Conservation (phyloP, 495 filamentous ascomycete genomes). For the Penicilliopsis zonata region DNA sequence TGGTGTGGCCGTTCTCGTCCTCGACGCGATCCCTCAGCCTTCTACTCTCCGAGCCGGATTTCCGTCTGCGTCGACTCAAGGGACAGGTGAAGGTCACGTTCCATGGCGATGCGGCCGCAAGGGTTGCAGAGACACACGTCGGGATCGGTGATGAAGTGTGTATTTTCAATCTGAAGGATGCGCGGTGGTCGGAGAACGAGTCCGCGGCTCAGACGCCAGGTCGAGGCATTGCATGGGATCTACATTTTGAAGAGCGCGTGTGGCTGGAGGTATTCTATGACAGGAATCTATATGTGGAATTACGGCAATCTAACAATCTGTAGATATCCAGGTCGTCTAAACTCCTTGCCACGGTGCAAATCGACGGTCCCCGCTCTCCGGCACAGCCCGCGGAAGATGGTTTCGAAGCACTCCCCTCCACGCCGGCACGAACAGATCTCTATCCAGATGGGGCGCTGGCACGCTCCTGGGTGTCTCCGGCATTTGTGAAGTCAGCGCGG, state of each 20-base stretch:
- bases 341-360: constrained; percentile 23
- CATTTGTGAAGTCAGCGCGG: constrained; percentile 56
- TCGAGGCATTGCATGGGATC: constrained; percentile 61
- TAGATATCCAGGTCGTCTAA: constrained; percentile 25
- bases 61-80: constrained; percentile 61
- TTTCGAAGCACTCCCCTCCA: constrained; percentile 14
- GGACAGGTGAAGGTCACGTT: constrained; percentile 82
- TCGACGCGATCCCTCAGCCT: constrained; percentile 60
- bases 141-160: constrained; percentile 70
- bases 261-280: constrained; percentile 40
- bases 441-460: constrained; percentile 4
- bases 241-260: constrained; percentile 47
- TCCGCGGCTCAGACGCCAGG: constrained; percentile 44
- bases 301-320: neutral
- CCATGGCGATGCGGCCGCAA: constrained; percentile 55
- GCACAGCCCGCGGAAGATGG: constrained; percentile 7
- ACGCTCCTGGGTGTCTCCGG: constrained; percentile 54
- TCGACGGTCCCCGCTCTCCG: constrained; percentile 30
- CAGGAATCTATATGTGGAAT: neutral
- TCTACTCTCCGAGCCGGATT: constrained; percentile 74
- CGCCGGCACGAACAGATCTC: constrained; percentile 10
- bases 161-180: constrained; percentile 55
- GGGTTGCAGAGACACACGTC: constrained; percentile 50
- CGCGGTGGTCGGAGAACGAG: constrained; percentile 41
- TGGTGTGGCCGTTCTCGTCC: constrained; percentile 86